Conservation (phyloP, 2,329 filamentous ascomycete species). For the Phialocephala subalpina region DNA sequence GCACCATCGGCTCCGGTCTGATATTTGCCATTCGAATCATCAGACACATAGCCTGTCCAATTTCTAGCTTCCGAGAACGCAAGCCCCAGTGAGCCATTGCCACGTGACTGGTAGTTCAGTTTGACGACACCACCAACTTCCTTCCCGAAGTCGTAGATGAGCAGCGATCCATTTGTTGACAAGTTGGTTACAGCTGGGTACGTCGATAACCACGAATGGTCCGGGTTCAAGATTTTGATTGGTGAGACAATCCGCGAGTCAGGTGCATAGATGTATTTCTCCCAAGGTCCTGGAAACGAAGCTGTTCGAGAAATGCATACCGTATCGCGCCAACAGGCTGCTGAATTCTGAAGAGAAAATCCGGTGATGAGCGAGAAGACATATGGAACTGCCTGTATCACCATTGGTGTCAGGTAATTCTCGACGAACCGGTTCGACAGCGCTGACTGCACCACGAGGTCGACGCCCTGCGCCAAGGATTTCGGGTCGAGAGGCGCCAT, state of each 20-base stretch:
- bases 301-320: conserved; percentile 55
- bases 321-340: conserved; percentile 62
- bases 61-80: conserved; percentile 57
- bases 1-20: conserved; percentile 54
- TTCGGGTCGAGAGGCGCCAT: neutral
- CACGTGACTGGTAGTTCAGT: conserved; percentile 55
- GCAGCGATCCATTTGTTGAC: conserved; percentile 54
- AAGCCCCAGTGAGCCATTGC: conserved; percentile 50
- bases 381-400: neutral
- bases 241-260: conserved; percentile 58
- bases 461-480: neutral
- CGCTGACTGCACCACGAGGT: neutral
- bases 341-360: neutral
- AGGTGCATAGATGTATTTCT: conserved; percentile 64
- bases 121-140: conserved; percentile 65
- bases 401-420: neutral
- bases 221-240: conserved; percentile 49
- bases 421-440: neutral
- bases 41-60: conserved; percentile 54
- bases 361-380: neutral
- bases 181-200: conserved; percentile 26
- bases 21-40: conserved; percentile 55
- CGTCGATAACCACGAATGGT: conserved; percentile 41
- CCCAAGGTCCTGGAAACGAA: conserved; percentile 64
- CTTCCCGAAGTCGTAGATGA: conserved; percentile 65